Evolutionary conservation across 345 rosid species (phyloP).

Genomic region (Populus simonii): DNA sequence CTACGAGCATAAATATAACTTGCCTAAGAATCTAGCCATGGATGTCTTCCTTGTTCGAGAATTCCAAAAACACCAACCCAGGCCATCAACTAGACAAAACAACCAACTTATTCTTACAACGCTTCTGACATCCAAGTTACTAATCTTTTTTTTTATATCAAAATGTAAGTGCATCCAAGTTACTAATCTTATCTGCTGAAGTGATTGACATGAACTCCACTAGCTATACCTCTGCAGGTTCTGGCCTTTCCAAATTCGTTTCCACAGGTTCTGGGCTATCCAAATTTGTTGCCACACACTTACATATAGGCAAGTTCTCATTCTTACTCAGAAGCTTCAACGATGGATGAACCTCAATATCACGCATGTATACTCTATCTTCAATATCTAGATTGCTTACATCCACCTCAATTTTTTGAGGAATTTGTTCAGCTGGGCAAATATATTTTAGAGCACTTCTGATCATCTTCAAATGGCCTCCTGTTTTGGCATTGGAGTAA

Average conservation of each 20-base stretch:
- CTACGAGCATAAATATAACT: neutral
- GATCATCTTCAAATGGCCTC: constrained; percentile 55
- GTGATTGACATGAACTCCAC: neutral
- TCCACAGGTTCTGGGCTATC: constrained; percentile 33
- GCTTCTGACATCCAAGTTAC: neutral
- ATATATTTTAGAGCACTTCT: constrained; percentile 50
- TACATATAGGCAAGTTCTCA: constrained; percentile 69
- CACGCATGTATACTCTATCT: constrained; percentile 56
- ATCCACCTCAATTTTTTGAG: constrained; percentile 79
- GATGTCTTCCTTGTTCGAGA: neutral
- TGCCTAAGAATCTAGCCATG: constrained; percentile 3
- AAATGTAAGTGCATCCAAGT: too few relatives aligned
- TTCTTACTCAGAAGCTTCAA: constrained; percentile 76
- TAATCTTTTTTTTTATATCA: too few relatives aligned
- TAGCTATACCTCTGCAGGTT: constrained; percentile 21
- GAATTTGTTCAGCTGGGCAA: constrained; percentile 74
- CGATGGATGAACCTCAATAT: constrained; percentile 62
- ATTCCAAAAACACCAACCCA: constrained; percentile 2
- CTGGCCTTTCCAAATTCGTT: constrained; percentile 28
- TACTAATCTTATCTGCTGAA: neutral
- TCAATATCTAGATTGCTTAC: constrained; percentile 76
- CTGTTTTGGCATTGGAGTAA: constrained; percentile 36
- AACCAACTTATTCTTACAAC: constrained; percentile 13
- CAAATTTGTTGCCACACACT: constrained; percentile 47
- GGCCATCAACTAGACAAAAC: neutral